Evolutionary conservation across 768 basidiomycete genomes (phyloP), one percentile per base, ranked within the genome.

Genomic region (Phanerochaete sordida): DNA sequence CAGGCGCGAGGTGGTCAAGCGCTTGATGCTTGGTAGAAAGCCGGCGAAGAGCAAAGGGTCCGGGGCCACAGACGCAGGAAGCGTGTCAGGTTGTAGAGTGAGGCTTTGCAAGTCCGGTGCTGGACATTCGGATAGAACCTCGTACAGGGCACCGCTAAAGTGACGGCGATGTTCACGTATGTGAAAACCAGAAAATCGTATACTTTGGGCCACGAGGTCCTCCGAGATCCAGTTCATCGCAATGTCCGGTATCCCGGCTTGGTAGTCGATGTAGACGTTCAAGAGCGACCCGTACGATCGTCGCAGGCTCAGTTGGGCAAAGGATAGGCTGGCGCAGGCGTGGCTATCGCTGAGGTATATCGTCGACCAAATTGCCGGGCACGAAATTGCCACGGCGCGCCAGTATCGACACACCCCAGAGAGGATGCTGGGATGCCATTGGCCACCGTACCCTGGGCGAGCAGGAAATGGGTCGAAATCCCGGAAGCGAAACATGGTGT

Each of bases 351-450:
- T 35, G 26, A 61, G 23, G 23, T 31, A 24, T 28, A 61, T 45
- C 4, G 60, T 57, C 1, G 60, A 47, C 60, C 60, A 61, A 11
- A 61, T 61, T 3, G 60, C 35, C 8, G 60, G 60, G 44, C 46
- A 61, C 6, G 44, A 44, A 5, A 61, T 26, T 15, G 60, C 46
- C 23, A 57, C 48, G 16, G 55, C 54, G 49, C 46, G 19, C 60
- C 54, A 61, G 33, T 61, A 61, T n/a, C 60, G 60, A 33, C 60
- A 61, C 21, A 61, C 60, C 9, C 60, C 60, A 1, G 60, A 37
- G 4, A 57, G 27, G n/a, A 55, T 27, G 30, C 47, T 50, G 24
- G 60, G 55, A 51, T 61, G 60, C 60, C 60, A 61, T n/a, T n/a
- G 35, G 21, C 21, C 30, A 11, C 51, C 24, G 39, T 43, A 50